Conservation (phyloP, 352 stramenopile species). For the Phytophthora sansomeana region DNA sequence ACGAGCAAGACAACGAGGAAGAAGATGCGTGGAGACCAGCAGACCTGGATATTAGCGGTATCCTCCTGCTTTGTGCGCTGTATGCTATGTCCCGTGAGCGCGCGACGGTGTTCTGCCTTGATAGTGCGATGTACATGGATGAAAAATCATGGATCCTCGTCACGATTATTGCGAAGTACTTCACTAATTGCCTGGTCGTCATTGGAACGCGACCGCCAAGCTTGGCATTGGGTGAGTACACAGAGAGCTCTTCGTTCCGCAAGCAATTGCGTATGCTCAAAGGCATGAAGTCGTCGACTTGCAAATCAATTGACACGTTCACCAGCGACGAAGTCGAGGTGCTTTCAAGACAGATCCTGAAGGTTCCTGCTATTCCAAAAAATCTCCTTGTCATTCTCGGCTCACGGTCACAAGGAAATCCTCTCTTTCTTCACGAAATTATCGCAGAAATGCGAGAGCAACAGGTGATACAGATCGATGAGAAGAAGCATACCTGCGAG, state of each 20-base stretch:
- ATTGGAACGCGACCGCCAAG: slow-evolving; percentile 77
- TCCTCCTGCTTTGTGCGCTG: slow-evolving; percentile 80
- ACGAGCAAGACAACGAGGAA: slow-evolving; percentile 31
- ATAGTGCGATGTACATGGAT: slow-evolving; percentile 91
- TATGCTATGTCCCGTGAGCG: slow-evolving; percentile 79
- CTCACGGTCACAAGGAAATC: slow-evolving; percentile 82
- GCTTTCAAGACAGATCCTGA: slow-evolving; percentile 71
- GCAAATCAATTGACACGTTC: slow-evolving; percentile 61
- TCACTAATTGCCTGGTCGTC: slow-evolving; percentile 86
- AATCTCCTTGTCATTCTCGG: slow-evolving; percentile 75
- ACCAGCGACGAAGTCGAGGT: slow-evolving; percentile 61
- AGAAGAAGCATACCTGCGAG: slow-evolving; percentile 62
- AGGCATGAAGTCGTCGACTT: slow-evolving; percentile 61
- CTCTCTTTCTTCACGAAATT: slow-evolving; percentile 86
- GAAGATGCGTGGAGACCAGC: slow-evolving; percentile 68
- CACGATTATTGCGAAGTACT: slow-evolving; percentile 86
- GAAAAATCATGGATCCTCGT: slow-evolving; percentile 87
- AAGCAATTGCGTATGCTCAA: slow-evolving; percentile 83
- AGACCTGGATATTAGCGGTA: slow-evolving; percentile 76
- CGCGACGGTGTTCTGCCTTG: slow-evolving; percentile 78
- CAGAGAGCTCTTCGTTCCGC: slow-evolving; percentile 77
- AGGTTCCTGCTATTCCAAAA: slow-evolving; percentile 61
- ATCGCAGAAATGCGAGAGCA: slow-evolving; percentile 84
- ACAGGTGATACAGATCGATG: slow-evolving; percentile 79
- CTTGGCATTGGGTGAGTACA: slow-evolving; percentile 69